phyloP scores from a whole-genome alignment of 495 filamentous ascomycete genomes.

The Clohesyomyces aquaticus region DNA sequence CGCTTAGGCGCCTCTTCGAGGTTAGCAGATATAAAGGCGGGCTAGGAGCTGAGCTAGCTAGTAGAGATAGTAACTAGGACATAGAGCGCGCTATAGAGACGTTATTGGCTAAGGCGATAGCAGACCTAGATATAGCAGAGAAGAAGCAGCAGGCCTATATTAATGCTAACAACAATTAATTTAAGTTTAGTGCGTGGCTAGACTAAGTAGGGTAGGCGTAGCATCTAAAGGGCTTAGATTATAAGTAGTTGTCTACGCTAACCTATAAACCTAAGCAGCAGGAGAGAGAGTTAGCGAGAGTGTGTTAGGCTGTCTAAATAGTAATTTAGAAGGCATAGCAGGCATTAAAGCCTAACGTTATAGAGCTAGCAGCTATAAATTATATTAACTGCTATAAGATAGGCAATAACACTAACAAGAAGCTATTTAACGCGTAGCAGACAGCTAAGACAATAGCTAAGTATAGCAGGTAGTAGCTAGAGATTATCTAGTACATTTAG shows the following conservation, averaged over 20 bases:
- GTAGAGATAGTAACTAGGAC: neutral
- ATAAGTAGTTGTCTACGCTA: neutral
- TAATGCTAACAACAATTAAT: slow-evolving; percentile 13
- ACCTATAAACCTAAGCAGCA: slow-evolving; percentile 9
- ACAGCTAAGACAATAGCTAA: slow-evolving; percentile 4
- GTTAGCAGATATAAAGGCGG: neutral
- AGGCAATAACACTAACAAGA: slow-evolving; percentile 8
- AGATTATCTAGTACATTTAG: slow-evolving; percentile 11
- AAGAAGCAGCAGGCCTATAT: slow-evolving; percentile 6
- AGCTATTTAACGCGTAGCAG: slow-evolving; percentile 12
- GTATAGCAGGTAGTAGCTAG: slow-evolving; percentile 11
- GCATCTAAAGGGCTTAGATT: slow-evolving; percentile 13
- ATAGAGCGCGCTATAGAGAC: neutral
- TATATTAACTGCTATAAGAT: slow-evolving; percentile 12
- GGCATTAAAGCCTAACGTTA: slow-evolving; percentile 9
- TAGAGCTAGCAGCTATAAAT: slow-evolving; percentile 1
- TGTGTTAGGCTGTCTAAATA: slow-evolving; percentile 2
- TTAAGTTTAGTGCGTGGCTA: slow-evolving; percentile 10
- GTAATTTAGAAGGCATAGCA: slow-evolving; percentile 10
- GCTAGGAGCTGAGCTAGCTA: neutral
- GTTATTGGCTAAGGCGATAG: slow-evolving; percentile 4
- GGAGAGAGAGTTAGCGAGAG: slow-evolving; percentile 3
- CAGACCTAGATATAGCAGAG: slow-evolving; percentile 2
- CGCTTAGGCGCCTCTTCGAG: neutral
- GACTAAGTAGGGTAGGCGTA: slow-evolving; percentile 5